A percentile compares a stretch with the other conserved stretches of the same genome.
phyloP scores from a whole-genome alignment of 257 asterid species.

The Nemophila menziesii region DNA sequence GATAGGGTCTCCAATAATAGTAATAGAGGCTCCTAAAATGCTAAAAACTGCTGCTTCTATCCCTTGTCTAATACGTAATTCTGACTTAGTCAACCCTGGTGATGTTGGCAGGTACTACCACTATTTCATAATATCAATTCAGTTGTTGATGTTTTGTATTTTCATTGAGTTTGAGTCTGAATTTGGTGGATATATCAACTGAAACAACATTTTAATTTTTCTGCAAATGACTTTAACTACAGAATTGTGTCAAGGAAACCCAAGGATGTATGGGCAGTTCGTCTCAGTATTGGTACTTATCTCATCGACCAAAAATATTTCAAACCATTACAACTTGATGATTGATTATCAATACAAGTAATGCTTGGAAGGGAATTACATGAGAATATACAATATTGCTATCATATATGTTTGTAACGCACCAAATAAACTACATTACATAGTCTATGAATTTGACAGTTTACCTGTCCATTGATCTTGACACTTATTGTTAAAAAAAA shows the following conservation, averaged over 20 bases:
- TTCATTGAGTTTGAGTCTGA: not conserved
- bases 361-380: no score
- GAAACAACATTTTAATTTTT: not conserved
- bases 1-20: conserved; percentile 64
- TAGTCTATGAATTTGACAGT: no score
- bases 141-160: no score
- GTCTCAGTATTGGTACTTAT: conserved; percentile 68
- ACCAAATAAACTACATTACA: no score
- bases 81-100: conserved; percentile 66
- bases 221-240: conserved; percentile 4
- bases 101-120: conserved; percentile 62
- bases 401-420: no score
- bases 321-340: conserved; percentile 55
- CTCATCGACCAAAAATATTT: conserved; percentile 74
- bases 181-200: not conserved
- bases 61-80: conserved; percentile 66
- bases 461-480: no score
- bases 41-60: conserved; percentile 76
- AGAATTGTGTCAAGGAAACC: conserved; percentile 86
- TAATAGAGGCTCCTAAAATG: conserved; percentile 54
- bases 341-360: conserved; percentile 16
- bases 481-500: no score
- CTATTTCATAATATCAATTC: no score
- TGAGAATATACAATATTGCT: no score
- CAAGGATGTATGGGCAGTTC: conserved; percentile 83